Conservation (phyloP, 768 basidiomycete genomes). For the Coprinopsis sp. region DNA sequence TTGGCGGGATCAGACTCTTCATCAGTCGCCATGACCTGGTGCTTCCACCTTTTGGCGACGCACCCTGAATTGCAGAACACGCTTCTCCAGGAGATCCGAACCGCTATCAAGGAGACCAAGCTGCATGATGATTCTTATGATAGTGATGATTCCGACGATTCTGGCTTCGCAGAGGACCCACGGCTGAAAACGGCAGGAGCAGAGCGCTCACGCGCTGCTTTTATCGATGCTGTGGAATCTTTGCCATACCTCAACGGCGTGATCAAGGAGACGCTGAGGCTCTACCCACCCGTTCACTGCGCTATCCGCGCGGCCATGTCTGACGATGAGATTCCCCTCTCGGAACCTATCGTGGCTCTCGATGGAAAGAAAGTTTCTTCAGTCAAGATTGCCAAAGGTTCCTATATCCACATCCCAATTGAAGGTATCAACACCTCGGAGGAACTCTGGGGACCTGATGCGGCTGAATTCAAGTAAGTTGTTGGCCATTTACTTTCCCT, state of each 20-base stretch:
- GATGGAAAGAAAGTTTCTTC: slow-evolving; percentile 33
- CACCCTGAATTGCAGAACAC: slow-evolving; percentile 50
- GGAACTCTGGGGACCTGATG: slow-evolving; percentile 54
- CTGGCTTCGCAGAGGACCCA: slow-evolving; percentile 19
- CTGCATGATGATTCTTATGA: slow-evolving; percentile 14
- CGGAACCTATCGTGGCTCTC: slow-evolving; percentile 36
- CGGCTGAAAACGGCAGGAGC: not conserved
- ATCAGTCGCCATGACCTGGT: slow-evolving; percentile 54
- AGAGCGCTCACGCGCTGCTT: slow-evolving; percentile 15
- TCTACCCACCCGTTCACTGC: slow-evolving; percentile 52
- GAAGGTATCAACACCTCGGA: slow-evolving; percentile 50
- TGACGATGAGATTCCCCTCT: slow-evolving; percentile 52
- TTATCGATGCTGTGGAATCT: slow-evolving; percentile 32
- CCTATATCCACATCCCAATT: slow-evolving; percentile 53
- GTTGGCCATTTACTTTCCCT: not conserved
- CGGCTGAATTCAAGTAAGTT: slow-evolving; percentile 49
- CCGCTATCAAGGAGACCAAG: slow-evolving; percentile 12
- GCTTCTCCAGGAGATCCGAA: slow-evolving; percentile 46
- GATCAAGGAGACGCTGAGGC: slow-evolving; percentile 50
- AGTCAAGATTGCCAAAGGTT: slow-evolving; percentile 48
- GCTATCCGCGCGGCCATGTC: slow-evolving; percentile 52
- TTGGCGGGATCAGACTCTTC: slow-evolving; percentile 62
- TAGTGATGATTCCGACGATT: slow-evolving; percentile 19
- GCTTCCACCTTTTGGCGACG: slow-evolving; percentile 50
- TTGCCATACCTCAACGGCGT: slow-evolving; percentile 55